phyloP scores from a whole-genome alignment of 805 yeast genomes.

The Myxozyma neotropica region DNA sequence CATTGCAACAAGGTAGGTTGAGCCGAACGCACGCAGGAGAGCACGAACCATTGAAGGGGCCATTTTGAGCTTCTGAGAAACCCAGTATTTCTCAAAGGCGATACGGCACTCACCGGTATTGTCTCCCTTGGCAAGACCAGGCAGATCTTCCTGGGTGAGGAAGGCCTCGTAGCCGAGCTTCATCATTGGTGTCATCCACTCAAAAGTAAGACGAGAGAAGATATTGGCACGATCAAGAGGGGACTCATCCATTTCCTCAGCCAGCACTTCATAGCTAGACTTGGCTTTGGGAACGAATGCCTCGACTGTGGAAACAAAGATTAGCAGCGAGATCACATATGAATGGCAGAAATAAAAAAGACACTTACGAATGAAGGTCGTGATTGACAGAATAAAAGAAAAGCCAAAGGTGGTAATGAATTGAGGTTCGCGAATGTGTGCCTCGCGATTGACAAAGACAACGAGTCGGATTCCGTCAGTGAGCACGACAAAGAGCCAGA shows the following conservation, averaged over 20 bases:
- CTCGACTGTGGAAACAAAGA: constrained; percentile 44
- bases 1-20: constrained; percentile 69
- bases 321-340: neutral
- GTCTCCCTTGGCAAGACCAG: constrained; percentile 70
- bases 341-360: neutral
- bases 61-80: constrained; percentile 48
- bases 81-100: constrained; percentile 63
- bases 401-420: constrained; percentile 29
- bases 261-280: constrained; percentile 41
- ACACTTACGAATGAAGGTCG: constrained; percentile 25
- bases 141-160: constrained; percentile 62
- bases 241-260: constrained; percentile 41
- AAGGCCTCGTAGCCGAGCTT: constrained; percentile 68
- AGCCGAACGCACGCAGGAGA: constrained; percentile 71
- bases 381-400: constrained; percentile 28
- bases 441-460: constrained; percentile 42
- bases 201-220: constrained; percentile 74
- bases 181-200: constrained; percentile 91
- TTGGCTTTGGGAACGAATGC: constrained; percentile 45
- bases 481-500: constrained; percentile 64
- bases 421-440: constrained; percentile 25
- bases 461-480: constrained; percentile 49
- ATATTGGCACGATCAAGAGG: constrained; percentile 66
- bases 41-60: constrained; percentile 62
- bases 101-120: constrained; percentile 57